Evolutionary conservation across 2,329 filamentous ascomycete genomes (phyloP).

Genomic region (Scedosporium minutisporum): DNA sequence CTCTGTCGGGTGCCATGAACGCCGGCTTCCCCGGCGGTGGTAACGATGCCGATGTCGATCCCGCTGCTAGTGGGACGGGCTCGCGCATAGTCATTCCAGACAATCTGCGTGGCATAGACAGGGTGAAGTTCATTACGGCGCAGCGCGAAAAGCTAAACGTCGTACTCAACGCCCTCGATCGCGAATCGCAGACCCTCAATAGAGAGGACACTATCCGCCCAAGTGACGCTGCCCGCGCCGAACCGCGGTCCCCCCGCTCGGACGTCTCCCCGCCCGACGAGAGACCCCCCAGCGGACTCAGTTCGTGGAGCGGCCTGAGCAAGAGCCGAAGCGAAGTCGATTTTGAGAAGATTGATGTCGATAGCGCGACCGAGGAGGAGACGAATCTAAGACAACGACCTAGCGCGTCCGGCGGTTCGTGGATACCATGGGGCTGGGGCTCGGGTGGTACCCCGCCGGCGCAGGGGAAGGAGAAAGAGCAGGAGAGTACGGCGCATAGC

Average conservation of each 20-base stretch:
- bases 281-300: slow-evolving; percentile 38
- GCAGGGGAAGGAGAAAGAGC: slow-evolving; percentile 10
- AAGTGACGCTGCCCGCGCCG: slow-evolving; percentile 13
- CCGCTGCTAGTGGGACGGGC: slow-evolving; percentile 17
- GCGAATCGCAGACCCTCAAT: slow-evolving; percentile 59
- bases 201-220: slow-evolving; percentile 22
- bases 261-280: slow-evolving; percentile 11
- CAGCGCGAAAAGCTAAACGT: slow-evolving; percentile 70
- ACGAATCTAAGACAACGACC: slow-evolving; percentile 23
- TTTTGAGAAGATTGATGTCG: slow-evolving; percentile 80
- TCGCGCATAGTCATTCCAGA: slow-evolving; percentile 56
- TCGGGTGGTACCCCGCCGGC: slow-evolving; percentile 7
- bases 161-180: slow-evolving; percentile 68
- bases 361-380: slow-evolving; percentile 52
- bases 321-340: slow-evolving; percentile 81
- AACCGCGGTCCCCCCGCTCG: slow-evolving; percentile 8
- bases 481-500: slow-evolving; percentile 19
- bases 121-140: slow-evolving; percentile 65
- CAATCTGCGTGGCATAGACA: slow-evolving; percentile 51
- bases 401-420: slow-evolving; percentile 25
- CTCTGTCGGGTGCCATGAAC: slow-evolving; percentile 53
- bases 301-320: slow-evolving; percentile 47
- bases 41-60: not conserved
- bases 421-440: slow-evolving; percentile 42
- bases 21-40: slow-evolving; percentile 21